A percentile compares a stretch with the other conserved stretches of the same genome.
Conservation (phyloP, 225 moss, liverwort and hornwort species). For the Pseudoscleropodium purum region DNA sequence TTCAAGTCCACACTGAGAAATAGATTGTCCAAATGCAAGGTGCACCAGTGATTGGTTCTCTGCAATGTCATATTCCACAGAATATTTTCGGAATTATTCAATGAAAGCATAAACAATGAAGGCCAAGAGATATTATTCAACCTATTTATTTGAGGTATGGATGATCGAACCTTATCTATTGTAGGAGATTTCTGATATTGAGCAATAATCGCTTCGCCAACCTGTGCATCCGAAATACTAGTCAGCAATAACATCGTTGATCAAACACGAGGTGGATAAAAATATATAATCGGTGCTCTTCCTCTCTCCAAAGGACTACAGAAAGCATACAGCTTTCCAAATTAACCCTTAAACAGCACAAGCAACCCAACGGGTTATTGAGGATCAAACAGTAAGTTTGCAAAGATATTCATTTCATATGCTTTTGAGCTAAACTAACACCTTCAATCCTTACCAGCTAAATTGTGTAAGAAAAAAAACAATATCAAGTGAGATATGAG, state of each 20-base stretch:
- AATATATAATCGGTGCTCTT: background rate
- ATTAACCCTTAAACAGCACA: background rate
- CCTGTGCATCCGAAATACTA: constrained; percentile 4
- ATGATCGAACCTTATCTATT: constrained; percentile 23
- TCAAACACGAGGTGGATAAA: background rate
- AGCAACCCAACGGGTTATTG: background rate
- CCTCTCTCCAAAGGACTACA: background rate
- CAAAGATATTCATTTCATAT: background rate
- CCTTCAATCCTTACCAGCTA: background rate
- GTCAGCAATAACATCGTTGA: background rate
- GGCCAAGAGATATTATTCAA: background rate
- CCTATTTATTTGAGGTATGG: background rate
- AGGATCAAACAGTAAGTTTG: background rate
- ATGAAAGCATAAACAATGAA: background rate
- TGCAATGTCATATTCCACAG: background rate
- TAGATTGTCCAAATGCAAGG: background rate
- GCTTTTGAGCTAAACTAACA: background rate
- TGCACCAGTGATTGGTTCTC: background rate
- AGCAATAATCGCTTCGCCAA: constrained; percentile 32
- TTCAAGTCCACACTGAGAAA: background rate
- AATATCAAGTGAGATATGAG: background rate
- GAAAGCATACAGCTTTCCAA: background rate
- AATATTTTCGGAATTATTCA: background rate
- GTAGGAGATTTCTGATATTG: constrained; percentile 37
- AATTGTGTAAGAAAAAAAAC: background rate